Base-by-base conservation (phyloP, 148 eudicot genomes). In the Cornus suecica region DNA sequence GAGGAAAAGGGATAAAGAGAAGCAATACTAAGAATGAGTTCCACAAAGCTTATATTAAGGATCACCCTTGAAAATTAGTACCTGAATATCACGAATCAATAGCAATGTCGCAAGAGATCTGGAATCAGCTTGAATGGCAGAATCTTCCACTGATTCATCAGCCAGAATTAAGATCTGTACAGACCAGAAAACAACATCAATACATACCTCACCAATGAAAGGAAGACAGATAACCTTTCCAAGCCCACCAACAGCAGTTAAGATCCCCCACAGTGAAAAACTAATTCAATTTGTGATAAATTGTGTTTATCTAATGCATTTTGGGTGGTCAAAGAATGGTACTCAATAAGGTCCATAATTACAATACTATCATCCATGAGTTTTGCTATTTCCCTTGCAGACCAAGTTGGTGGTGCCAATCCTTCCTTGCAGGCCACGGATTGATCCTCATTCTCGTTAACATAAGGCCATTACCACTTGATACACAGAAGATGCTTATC, bases 81-180 rank as follows among this genome's bases (percentile, higher is more conserved):
- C 90, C 90, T 87, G 90, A 69, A 87, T 87, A 82, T 87, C 90
- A 68, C 90, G 90, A 63, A 87, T 87, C 71, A 87, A 66, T 63
- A 87, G 84, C 73, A 87, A 76, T 30, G 90, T 87, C 42, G 90
- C 90, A 61, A 87, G 88, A 70, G 90, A 87, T 80, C 90, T 87
- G 56, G 90, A 87, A 83, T 87, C 90, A 76, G 90, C 90, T 79
- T 87, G 86, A 77, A 87, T 87, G 69, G 90, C 90, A 45, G 88
- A 87, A 87, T 87, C 90, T 85, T 87, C 90, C 27, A 87, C 90
- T 42, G 90, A 83, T 76, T 87, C 90, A 77, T 87, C 90, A 63
- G 90, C 90, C 81, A 87, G 70, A 78, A 87, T 87, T 73, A 87
- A 81, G 66, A 87, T 87, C 90, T 87, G 83, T 3, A 60, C 32